phyloP scores from a whole-genome alignment of 2,329 filamentous ascomycete genomes.

The Cercospora zeae-maydis region DNA sequence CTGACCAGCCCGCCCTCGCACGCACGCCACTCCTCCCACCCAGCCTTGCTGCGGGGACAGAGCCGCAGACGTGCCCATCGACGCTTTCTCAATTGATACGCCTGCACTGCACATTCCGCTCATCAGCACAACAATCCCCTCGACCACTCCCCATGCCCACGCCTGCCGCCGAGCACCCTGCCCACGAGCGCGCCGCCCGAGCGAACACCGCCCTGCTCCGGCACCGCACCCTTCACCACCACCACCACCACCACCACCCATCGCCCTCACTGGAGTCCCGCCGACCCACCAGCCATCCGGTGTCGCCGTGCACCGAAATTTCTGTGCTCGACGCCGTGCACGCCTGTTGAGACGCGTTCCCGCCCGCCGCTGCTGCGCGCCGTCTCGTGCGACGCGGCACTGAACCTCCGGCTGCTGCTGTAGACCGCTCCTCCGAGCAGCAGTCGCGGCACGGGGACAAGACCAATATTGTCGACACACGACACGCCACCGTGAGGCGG shows the following conservation, averaged over 20 bases:
- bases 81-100: neutral
- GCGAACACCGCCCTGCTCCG: neutral
- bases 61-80: neutral
- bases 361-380: neutral
- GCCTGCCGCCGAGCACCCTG: neutral
- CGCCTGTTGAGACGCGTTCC: neutral
- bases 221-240: neutral
- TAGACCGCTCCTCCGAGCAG: neutral
- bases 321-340: neutral
- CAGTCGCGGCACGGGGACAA: neutral
- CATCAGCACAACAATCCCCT: neutral
- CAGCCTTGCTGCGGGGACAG: neutral
- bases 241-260: too few species aligned
- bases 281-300: neutral
- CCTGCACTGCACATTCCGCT: constrained; percentile 7
- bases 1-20: neutral
- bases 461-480: neutral
- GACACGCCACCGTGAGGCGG: constrained; percentile 22
- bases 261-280: too few species aligned
- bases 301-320: neutral
- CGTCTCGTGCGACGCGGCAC: neutral
- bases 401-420: neutral
- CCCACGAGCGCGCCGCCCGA: neutral
- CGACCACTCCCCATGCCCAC: neutral
- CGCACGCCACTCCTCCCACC: neutral